Evolutionary conservation across 1,284 basidiomycete species (phyloP), one percentile per base, ranked within the genome.

Genomic region (Ganoderma meredithae): DNA sequence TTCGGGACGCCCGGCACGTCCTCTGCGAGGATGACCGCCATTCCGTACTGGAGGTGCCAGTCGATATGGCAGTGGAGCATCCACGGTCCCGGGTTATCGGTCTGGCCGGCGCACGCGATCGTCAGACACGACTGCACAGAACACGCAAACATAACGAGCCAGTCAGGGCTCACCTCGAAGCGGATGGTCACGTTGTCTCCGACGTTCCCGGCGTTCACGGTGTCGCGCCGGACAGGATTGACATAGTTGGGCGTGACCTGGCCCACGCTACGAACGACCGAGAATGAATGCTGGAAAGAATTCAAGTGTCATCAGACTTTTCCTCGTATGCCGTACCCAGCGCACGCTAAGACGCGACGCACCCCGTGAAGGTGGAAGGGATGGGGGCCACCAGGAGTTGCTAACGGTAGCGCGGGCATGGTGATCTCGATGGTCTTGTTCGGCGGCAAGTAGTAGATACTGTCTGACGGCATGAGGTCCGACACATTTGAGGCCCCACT

Each of bases 341-440:
- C 4, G 25, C 49, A 27, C 25, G 19, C 13, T 13, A 36, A 1
- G 31, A 1, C 17, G n/a, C 17, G 39, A 15, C 61, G 59, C 69
- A 81, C 80, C 27, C 82, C 82, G 67, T 83, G 82, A 39, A 83
- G 68, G 73, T 83, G 82, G 69, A 83, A 76, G 1, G 82, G 82
- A 65, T 83, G 82, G 74, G 75, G 74, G 19, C 75, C 76, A 41
- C 78, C 78, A 15, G n/a, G 31, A n/a, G 71, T 69, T 13, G 59
- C 66, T 22, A 68, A 67, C 7, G 69, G 71, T 12, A 70, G 64
- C 0, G 74, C 79, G 17, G 80, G 78, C 44, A 83, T 72, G 0
- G 76, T 75, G 19, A 83, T 55, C 67, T 84, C 80, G 25, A 83
- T 79, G 9, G 76, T 77, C 60, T 77, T 76, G 67, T 81, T 76